Conservation (phyloP, 2,329 filamentous ascomycete genomes). For the Endoconidiophora polonica region DNA sequence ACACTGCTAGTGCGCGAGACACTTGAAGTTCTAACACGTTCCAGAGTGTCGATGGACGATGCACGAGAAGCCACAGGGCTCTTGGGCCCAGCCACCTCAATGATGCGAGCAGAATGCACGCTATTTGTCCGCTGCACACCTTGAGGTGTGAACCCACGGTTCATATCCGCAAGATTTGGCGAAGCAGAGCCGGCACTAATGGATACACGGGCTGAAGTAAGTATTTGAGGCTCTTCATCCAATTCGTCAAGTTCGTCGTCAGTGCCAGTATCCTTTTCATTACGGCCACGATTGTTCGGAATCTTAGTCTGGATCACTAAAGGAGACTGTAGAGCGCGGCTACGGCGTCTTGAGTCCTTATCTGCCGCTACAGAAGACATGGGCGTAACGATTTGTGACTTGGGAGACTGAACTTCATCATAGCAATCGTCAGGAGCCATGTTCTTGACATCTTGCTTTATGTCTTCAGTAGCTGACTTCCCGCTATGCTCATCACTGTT, state of each 20-base stretch:
- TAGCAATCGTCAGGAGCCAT: background rate
- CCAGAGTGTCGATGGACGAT: constrained; percentile 29
- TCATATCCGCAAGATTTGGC: constrained; percentile 31
- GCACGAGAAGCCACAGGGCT: constrained; percentile 33
- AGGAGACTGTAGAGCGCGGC: constrained; percentile 9
- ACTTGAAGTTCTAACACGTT: constrained; percentile 26
- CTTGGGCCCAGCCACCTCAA: constrained; percentile 36
- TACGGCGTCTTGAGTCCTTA: constrained; percentile 8
- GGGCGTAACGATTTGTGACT: background rate
- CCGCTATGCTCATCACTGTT: no score
- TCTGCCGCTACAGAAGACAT: background rate
- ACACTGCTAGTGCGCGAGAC: constrained; percentile 20
- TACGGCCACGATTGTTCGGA: constrained; percentile 2
- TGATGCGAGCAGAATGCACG: constrained; percentile 39
- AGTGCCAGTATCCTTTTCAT: constrained; percentile 8
- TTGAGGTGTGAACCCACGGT: constrained; percentile 23
- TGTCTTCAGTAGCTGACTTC: no score
- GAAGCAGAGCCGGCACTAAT: constrained; percentile 32
- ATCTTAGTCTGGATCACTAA: constrained; percentile 11
- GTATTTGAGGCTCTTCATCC: constrained; percentile 35
- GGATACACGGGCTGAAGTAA: constrained; percentile 40
- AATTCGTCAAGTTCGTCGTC: constrained; percentile 22
- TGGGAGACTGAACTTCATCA: background rate
- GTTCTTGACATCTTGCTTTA: background rate
- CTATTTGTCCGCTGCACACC: constrained; percentile 26